Conservation (phyloP, 2,329 filamentous ascomycete species). For the Trichoderma cornu-damae region DNA sequence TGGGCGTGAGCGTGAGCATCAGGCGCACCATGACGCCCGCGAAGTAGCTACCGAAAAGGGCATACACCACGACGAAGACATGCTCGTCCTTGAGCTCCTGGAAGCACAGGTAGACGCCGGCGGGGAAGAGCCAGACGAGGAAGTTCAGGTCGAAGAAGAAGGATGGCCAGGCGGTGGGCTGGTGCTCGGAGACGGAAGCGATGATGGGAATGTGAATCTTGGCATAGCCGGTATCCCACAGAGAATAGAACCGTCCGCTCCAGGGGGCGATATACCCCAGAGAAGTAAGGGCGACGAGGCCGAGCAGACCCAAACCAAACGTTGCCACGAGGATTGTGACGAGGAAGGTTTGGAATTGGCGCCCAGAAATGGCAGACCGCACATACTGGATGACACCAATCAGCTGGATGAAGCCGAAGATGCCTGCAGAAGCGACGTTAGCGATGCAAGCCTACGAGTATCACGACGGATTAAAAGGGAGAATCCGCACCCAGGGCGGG, state of each 20-base stretch:
- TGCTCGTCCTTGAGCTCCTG: conserved; percentile 90
- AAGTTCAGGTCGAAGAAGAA: conserved; percentile 99
- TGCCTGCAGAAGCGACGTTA: conserved; percentile 50
- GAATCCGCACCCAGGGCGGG: conserved; percentile 69
- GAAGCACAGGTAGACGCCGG: conserved; percentile 98
- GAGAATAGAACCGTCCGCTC: conserved; percentile 97
- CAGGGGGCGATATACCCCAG: conserved; percentile 92
- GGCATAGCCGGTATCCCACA: conserved; percentile 97
- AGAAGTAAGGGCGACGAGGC: conserved; percentile 80
- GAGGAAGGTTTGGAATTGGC: conserved; percentile 90
- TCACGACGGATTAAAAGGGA: conserved; percentile 18
- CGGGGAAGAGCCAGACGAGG: conserved; percentile 98
- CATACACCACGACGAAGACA: conserved; percentile 95
- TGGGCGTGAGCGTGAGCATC: conserved; percentile 94
- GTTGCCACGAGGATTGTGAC: conserved; percentile 68
- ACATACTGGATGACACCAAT: conserved; percentile 90
- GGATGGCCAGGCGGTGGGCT: conserved; percentile 96
- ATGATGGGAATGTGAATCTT: conserved; percentile 99
- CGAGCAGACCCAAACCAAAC: conserved; percentile 66
- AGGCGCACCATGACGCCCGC: conserved; percentile 98
- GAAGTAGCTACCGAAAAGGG: conserved; percentile 96
- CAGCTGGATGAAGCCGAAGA: conserved; percentile 93
- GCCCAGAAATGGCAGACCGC: conserved; percentile 78
- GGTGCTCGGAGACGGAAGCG: conserved; percentile 98
- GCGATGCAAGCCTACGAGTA: not conserved